A percentile compares a stretch with the other conserved stretches of the same genome.
These are phyloP conservation scores for Blastocystis hominis DNA, from an alignment of 352 stramenopile genomes.

Conservation along the genomic window DNA sequence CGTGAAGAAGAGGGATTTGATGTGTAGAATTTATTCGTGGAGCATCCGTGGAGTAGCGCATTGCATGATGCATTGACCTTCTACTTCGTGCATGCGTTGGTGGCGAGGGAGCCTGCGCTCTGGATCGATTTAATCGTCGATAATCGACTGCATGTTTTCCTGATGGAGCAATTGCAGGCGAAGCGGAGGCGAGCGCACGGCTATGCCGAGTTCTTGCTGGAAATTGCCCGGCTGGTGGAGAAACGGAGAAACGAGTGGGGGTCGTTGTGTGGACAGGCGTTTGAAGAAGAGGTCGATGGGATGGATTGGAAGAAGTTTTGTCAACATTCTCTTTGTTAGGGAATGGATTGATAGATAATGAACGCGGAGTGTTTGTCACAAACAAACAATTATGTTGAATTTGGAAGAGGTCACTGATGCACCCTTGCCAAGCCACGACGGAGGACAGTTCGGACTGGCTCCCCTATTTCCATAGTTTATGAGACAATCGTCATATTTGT, in stretches of 20 bases:
- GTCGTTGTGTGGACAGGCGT: background rate
- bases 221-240: background rate
- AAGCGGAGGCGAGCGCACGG: background rate
- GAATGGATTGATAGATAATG: background rate
- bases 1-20: background rate
- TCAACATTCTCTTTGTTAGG: background rate
- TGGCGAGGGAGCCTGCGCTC: background rate
- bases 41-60: slow-evolving; percentile 17
- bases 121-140: background rate
- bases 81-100: background rate
- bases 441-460: background rate
- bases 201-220: background rate
- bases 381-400: background rate
- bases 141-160: background rate
- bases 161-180: background rate
- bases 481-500: slow-evolving; percentile 3
- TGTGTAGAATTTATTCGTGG: background rate
- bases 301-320: background rate
- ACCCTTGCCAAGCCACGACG: background rate
- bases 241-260: background rate
- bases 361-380: background rate
- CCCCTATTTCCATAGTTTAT: slow-evolving; percentile 13
- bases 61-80: background rate
- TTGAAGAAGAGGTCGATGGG: background rate
- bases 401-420: background rate